Conservation (phyloP, 129 eudicot genomes). For the Silybum marianum region DNA sequence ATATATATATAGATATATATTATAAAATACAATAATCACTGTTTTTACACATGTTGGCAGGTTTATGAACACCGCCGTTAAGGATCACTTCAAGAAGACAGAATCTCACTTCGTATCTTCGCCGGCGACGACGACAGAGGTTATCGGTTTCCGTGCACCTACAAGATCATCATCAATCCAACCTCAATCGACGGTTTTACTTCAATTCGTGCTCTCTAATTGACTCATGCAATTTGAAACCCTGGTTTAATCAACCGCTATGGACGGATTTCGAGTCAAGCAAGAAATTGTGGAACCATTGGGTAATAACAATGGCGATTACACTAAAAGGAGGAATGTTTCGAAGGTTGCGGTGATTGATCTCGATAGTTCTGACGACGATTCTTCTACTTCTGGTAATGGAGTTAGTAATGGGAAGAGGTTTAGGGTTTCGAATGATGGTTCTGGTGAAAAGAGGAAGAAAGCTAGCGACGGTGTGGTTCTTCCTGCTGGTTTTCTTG, state of each 20-base stretch:
- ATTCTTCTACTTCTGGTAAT: constrained; percentile 22
- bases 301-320: not conserved
- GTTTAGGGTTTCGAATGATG: constrained; percentile 28
- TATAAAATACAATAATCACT: not conserved
- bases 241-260: constrained; percentile 17
- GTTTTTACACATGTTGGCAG: not conserved
- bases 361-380: constrained; percentile 42
- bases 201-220: not conserved
- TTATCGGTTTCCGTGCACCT: not conserved
- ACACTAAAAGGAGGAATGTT: not conserved
- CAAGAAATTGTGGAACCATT: constrained; percentile 19
- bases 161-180: not conserved
- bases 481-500: constrained; percentile 67
- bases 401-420: constrained; percentile 26
- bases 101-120: not conserved
- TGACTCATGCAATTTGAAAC: constrained; percentile 2
- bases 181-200: not conserved
- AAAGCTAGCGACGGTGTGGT: constrained; percentile 19
- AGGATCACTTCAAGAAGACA: not conserved
- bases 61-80: not conserved
- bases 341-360: constrained; percentile 34
- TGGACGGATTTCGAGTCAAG: constrained; percentile 37
- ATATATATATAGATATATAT: too few relatives aligned
- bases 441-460: constrained; percentile 33
- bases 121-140: not conserved